A percentile compares a stretch with the other conserved stretches of the same genome.
phyloP scores from a whole-genome alignment of 306 rosid species.

The Vigna mungo region DNA sequence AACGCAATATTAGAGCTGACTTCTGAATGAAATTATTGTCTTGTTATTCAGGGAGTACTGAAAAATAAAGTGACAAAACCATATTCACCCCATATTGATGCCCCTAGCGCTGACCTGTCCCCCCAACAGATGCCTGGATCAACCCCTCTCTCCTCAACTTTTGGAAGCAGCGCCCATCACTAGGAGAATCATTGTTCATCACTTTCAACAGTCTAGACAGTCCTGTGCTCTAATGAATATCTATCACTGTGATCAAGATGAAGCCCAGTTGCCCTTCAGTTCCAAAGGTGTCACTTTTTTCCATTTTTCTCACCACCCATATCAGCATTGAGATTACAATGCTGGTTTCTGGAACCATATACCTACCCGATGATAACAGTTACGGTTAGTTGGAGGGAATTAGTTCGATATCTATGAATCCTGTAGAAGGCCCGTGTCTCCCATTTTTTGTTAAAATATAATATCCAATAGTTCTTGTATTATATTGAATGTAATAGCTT shows the following conservation, averaged over 20 bases:
- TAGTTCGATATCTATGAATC: conserved; percentile 25
- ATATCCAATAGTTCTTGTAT: conserved; percentile 36
- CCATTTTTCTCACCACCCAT: conserved; percentile 14
- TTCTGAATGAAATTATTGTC: conserved; percentile 32
- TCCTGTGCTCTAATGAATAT: neutral
- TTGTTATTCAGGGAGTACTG: conserved; percentile 57
- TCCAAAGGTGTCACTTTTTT: conserved; percentile 25
- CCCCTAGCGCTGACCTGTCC: conserved; percentile 55
- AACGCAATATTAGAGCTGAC: neutral
- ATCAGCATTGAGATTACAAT: conserved; percentile 25
- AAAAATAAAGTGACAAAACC: conserved; percentile 72
- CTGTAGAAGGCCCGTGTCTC: conserved; percentile 6
- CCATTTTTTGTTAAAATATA: neutral
- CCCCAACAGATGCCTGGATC: conserved; percentile 65
- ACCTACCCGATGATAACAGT: neutral
- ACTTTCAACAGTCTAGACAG: conserved; percentile 10
- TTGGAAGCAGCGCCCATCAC: conserved; percentile 61
- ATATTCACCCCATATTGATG: conserved; percentile 77
- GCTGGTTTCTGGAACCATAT: conserved; percentile 26
- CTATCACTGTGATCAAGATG: neutral
- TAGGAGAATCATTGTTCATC: conserved; percentile 21
- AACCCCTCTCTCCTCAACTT: conserved; percentile 70
- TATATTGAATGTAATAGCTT: conserved; percentile 18
- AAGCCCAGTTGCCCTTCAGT: neutral
- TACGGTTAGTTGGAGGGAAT: conserved; percentile 28